A percentile compares a stretch with the other conserved stretches of the same genome.
Evolutionary conservation across 192 early-diverging fungal species (phyloP).

Genomic region (Coemansia sp.): DNA sequence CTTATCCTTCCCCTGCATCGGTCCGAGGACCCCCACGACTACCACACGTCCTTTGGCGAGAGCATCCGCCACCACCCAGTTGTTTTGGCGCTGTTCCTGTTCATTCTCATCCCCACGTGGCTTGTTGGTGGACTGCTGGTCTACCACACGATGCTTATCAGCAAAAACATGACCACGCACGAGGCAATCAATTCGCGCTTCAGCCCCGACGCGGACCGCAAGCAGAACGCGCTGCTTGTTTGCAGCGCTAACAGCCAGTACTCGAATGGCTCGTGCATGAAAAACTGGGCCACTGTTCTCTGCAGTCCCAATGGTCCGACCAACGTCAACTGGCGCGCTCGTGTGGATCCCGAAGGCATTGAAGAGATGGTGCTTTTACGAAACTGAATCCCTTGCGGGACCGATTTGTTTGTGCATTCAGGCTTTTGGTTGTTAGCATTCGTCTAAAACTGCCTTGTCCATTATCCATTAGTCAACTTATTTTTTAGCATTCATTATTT

Average conservation of each 20-base stretch:
- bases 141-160: constrained; percentile 75
- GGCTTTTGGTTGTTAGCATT: neutral
- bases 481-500: constrained; percentile 4
- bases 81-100: constrained; percentile 65
- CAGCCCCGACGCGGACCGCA: neutral
- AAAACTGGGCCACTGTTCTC: constrained; percentile 45
- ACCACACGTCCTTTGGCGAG: constrained; percentile 39
- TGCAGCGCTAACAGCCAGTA: constrained; percentile 30
- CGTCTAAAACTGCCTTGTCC: neutral
- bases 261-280: constrained; percentile 37
- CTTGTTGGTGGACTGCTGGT: constrained; percentile 68
- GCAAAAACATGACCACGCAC: constrained; percentile 82
- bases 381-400: constrained; percentile 1
- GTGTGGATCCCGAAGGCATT: constrained; percentile 53
- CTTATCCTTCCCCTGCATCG: constrained; percentile 52
- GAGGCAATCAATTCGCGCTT: constrained; percentile 65
- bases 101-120: constrained; percentile 59
- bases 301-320: constrained; percentile 39
- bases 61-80: constrained; percentile 47
- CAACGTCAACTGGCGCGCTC: constrained; percentile 40
- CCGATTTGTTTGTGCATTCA: neutral
- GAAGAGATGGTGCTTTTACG: constrained; percentile 41
- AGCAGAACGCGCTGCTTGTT: constrained; percentile 12
- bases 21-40: constrained; percentile 13
- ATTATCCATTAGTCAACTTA: neutral